Evolutionary conservation across 2,329 filamentous ascomycete genomes (phyloP).

Genomic region (Alternaria postmessia): DNA sequence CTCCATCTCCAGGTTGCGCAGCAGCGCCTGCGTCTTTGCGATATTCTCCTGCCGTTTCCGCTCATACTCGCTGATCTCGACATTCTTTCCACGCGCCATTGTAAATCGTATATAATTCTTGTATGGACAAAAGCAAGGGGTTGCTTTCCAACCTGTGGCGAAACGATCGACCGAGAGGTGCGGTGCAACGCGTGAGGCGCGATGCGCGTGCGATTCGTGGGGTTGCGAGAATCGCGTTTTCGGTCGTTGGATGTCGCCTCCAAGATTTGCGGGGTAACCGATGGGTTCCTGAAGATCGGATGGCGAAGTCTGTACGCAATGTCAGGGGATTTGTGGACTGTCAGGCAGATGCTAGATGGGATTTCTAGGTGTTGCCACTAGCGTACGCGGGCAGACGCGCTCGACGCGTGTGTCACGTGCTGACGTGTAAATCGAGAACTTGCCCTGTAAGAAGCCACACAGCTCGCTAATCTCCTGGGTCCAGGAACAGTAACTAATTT

Average conservation of each 20-base stretch:
- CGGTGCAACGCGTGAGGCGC: neutral
- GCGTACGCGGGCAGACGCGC: constrained; percentile 17
- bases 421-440: neutral
- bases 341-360: neutral
- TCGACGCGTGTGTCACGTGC: constrained; percentile 29
- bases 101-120: neutral
- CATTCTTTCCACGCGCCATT: constrained; percentile 54
- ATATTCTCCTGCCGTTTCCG: constrained; percentile 85
- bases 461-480: neutral
- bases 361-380: constrained; percentile 22
- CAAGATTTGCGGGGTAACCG: constrained; percentile 7
- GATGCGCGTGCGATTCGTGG: constrained; percentile 11
- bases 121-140: neutral
- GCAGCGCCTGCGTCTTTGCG: constrained; percentile 80
- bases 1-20: constrained; percentile 77
- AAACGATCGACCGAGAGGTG: neutral
- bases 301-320: neutral
- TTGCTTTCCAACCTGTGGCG: neutral
- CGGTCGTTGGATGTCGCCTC: neutral
- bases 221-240: neutral
- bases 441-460: neutral
- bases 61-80: constrained; percentile 83
- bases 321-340: neutral
- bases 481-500: neutral
- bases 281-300: constrained; percentile 18